Percentiles rank a stretch among this genome's conserved stretches.
phyloP scores from a whole-genome alignment of 192 early-diverging fungal genomes.

The Helicostylum pulchrum region DNA sequence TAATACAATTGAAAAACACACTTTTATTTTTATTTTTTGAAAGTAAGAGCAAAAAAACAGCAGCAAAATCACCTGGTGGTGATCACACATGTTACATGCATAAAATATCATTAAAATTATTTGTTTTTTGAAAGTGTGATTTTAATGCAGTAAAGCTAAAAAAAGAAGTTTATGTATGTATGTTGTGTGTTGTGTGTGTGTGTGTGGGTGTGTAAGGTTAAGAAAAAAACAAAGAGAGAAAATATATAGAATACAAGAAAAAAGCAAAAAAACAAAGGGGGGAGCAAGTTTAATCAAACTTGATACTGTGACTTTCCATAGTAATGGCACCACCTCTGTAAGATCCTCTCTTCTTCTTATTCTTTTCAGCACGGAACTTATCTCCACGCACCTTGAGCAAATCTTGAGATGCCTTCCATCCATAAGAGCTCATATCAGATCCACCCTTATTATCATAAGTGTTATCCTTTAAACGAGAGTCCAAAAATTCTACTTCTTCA shows the following conservation, averaged over 20 bases:
- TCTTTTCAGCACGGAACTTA: conserved; percentile 93
- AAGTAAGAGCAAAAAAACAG: no score
- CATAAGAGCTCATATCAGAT: conserved; percentile 70
- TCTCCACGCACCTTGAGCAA: conserved; percentile 88
- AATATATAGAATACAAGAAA: not conserved
- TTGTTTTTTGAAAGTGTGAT: no score
- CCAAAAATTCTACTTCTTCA: conserved; percentile 76
- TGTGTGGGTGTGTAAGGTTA: not conserved
- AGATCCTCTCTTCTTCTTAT: conserved; percentile 94
- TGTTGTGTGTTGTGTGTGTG: not conserved
- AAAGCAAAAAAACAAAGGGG: no score
- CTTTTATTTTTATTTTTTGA: not conserved
- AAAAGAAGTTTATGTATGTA: no score
- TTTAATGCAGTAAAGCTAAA: no score
- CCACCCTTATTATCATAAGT: conserved; percentile 66
- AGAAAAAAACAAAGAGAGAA: no score
- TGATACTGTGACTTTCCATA: conserved; percentile 82
- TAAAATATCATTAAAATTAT: no score
- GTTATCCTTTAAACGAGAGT: conserved; percentile 85
- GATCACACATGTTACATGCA: no score
- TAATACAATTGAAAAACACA: not conserved
- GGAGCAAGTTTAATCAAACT: conserved; percentile 58
- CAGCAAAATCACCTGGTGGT: no score
- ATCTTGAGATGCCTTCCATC: conserved; percentile 90
- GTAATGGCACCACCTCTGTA: conserved; percentile 93